phyloP scores from a whole-genome alignment of 2,329 filamentous ascomycete genomes.

The Kalmusia sp. region DNA sequence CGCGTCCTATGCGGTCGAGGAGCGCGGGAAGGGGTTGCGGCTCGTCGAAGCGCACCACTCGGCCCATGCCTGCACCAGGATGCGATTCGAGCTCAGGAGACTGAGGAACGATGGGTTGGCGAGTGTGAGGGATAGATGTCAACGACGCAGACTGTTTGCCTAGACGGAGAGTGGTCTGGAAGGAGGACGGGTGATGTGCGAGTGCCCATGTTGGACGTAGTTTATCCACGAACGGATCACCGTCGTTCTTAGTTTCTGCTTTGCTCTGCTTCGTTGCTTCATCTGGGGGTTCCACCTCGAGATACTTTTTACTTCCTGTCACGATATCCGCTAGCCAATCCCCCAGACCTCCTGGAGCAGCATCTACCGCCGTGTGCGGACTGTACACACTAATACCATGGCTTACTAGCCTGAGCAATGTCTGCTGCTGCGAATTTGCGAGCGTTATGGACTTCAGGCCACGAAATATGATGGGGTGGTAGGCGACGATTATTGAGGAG shows the following conservation, averaged over 20 bases:
- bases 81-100: slow-evolving; percentile 45
- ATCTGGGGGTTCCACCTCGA: slow-evolving; percentile 7
- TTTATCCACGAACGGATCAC: slow-evolving; percentile 47
- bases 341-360: slow-evolving; percentile 82
- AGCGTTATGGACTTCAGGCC: slow-evolving; percentile 88
- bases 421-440: slow-evolving; percentile 83
- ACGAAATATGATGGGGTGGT: slow-evolving; percentile 97
- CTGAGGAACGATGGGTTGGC: slow-evolving; percentile 61
- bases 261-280: slow-evolving; percentile 8
- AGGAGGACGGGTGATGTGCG: slow-evolving; percentile 54
- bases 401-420: slow-evolving; percentile 80
- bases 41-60: slow-evolving; percentile 62
- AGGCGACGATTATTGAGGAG: slow-evolving; percentile 83
- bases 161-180: slow-evolving; percentile 48
- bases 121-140: slow-evolving; percentile 52
- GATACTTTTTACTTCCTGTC: slow-evolving; percentile 58
- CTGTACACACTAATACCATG: slow-evolving; percentile 94
- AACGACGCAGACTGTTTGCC: slow-evolving; percentile 30
- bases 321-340: slow-evolving; percentile 94
- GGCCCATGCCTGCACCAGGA: slow-evolving; percentile 65
- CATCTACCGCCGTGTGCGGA: slow-evolving; percentile 94
- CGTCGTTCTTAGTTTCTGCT: slow-evolving; percentile 21
- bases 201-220: slow-evolving; percentile 53
- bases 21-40: slow-evolving; percentile 63
- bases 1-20: slow-evolving; percentile 66